phyloP scores from a whole-genome alignment of 129 eudicot genomes.

The Saposhnikovia divaricata region DNA sequence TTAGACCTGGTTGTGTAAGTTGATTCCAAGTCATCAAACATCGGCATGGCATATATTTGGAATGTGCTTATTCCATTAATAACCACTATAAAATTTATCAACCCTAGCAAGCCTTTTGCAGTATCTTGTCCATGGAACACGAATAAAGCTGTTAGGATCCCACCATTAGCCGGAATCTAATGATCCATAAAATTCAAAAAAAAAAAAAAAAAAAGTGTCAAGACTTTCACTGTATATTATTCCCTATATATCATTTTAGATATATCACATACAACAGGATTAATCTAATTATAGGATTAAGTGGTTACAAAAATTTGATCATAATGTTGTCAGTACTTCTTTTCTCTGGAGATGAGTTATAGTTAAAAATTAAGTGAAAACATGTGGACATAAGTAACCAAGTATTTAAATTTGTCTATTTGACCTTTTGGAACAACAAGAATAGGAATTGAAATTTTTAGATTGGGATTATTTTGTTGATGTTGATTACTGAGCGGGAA shows the following conservation, averaged over 20 bases:
- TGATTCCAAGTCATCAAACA: slow-evolving; percentile 41
- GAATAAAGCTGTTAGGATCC: slow-evolving; percentile 34
- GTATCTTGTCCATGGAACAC: slow-evolving; percentile 33
- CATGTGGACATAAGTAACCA: too few species aligned
- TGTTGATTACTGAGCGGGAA: background rate
- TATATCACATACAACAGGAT: background rate
- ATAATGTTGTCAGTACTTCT: too few species aligned
- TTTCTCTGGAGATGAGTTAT: background rate
- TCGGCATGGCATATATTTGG: slow-evolving; percentile 49
- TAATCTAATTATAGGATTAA: background rate
- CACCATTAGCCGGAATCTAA: slow-evolving; percentile 41
- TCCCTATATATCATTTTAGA: background rate
- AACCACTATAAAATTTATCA: slow-evolving; percentile 29
- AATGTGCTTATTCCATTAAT: slow-evolving; percentile 39
- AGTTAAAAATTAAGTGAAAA: background rate
- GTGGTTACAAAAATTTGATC: too few species aligned
- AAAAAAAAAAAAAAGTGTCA: background rate
- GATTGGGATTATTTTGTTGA: background rate
- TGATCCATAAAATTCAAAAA: background rate
- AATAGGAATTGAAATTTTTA: background rate
- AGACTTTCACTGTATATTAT: background rate
- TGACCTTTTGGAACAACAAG: too few species aligned
- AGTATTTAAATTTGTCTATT: too few species aligned
- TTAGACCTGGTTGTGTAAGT: slow-evolving; percentile 25
- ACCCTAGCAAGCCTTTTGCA: slow-evolving; percentile 20